Percentiles rank a stretch among this genome's conserved stretches.
These are phyloP conservation scores for Zea luxurians DNA, from an alignment of 176 grass and related monocot species.

Conservation along the genomic window DNA sequence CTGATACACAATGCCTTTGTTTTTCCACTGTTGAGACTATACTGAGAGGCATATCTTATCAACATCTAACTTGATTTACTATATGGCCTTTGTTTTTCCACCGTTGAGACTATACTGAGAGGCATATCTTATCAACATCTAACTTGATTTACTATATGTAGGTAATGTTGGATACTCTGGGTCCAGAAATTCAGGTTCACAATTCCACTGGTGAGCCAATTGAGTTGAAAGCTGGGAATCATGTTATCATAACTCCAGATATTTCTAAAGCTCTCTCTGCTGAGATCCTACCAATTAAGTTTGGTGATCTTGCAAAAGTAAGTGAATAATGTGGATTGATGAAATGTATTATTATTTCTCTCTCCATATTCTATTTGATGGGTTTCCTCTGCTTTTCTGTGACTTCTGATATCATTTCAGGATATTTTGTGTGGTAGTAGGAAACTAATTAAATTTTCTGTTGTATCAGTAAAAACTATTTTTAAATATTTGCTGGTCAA, in stretches of 20 bases:
- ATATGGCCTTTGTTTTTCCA: slow-evolving; percentile 25
- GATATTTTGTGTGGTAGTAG: slow-evolving; percentile 9
- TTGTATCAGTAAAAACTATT: background rate
- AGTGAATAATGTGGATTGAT: slow-evolving; percentile 25
- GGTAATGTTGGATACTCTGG: slow-evolving; percentile 96
- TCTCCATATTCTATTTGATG: background rate
- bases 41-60: slow-evolving; percentile 10
- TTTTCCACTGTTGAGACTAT: slow-evolving; percentile 14
- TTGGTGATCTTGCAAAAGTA: slow-evolving; percentile 83
- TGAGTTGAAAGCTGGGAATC: slow-evolving; percentile 67
- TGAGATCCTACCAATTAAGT: slow-evolving; percentile 77
- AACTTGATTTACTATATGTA: slow-evolving; percentile 36
- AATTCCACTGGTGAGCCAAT: slow-evolving; percentile 73
- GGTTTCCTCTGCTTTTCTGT: background rate
- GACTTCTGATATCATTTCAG: slow-evolving; percentile 1
- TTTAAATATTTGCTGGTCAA: background rate
- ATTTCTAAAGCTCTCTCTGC: slow-evolving; percentile 63
- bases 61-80: slow-evolving; percentile 20
- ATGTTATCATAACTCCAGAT: slow-evolving; percentile 83
- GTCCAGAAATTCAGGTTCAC: slow-evolving; percentile 92
- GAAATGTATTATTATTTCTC: background rate
- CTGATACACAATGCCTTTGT: background rate
- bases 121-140: slow-evolving; percentile 24
- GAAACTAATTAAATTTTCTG: background rate
- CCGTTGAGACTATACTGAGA: slow-evolving; percentile 14